phyloP scores from a whole-genome alignment of 2,329 filamentous ascomycete species.

The Aspergillus aculeatus region DNA sequence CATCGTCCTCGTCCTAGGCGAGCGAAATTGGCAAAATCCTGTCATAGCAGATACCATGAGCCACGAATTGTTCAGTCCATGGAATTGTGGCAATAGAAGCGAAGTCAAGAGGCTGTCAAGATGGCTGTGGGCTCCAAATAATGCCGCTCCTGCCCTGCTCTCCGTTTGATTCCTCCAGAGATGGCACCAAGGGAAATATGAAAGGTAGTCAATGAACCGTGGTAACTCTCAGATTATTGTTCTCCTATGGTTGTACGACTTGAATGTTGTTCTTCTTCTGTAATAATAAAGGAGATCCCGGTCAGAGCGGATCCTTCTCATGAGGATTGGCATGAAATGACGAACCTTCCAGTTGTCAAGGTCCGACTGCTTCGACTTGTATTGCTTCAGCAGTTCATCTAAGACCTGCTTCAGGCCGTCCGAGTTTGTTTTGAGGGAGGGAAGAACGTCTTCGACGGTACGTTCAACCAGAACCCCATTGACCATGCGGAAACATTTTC shows the following conservation, averaged over 20 bases:
- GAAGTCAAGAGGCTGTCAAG: background rate
- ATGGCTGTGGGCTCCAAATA: background rate
- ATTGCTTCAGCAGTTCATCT: conserved; percentile 93
- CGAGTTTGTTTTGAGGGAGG: conserved; percentile 86
- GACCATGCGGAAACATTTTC: conserved; percentile 98
- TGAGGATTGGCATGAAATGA: background rate
- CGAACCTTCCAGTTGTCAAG: conserved; percentile 96
- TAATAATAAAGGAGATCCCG: conserved; percentile 13
- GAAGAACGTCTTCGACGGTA: conserved; percentile 88
- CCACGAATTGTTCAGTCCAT: background rate
- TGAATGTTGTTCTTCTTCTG: conserved; percentile 52
- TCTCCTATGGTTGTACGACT: conserved; percentile 45
- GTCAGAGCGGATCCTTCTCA: background rate
- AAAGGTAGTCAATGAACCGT: background rate
- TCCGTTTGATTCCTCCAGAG: background rate
- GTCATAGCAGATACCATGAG: background rate
- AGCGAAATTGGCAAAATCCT: background rate
- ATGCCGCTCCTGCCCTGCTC: conserved; percentile 4
- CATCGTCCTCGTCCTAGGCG: conserved; percentile 2
- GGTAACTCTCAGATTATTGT: background rate
- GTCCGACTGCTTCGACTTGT: conserved; percentile 90
- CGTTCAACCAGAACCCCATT: conserved; percentile 94
- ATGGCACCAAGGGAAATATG: background rate
- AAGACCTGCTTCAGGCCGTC: conserved; percentile 92
- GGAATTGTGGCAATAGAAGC: background rate